Percentiles rank a stretch among this genome's conserved stretches.
Evolutionary conservation across 192 early-diverging fungal genomes (phyloP).

Genomic region (Coemansia umbellata): DNA sequence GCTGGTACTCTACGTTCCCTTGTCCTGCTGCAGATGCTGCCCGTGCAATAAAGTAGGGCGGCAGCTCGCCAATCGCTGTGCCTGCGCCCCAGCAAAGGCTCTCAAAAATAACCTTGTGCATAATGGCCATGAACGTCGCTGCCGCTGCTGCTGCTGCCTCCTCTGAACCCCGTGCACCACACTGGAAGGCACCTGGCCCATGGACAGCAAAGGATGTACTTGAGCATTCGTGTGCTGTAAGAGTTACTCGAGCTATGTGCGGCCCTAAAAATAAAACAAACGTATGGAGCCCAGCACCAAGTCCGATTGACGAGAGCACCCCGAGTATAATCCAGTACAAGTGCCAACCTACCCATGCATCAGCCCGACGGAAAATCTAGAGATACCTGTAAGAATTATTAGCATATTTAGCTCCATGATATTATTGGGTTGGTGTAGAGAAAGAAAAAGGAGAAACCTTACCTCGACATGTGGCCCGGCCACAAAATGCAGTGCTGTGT

Average conservation of each 20-base stretch:
- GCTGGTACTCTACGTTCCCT: slow-evolving; percentile 40
- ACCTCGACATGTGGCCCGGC: slow-evolving; percentile 28
- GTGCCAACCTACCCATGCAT: slow-evolving; percentile 73
- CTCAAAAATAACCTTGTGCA: slow-evolving; percentile 68
- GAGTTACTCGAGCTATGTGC: slow-evolving; percentile 85
- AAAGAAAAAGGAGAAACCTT: too few species aligned
- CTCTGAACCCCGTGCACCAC: slow-evolving; percentile 8
- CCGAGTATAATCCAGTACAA: slow-evolving; percentile 87
- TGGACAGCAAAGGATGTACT: slow-evolving; percentile 67
- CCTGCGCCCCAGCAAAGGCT: slow-evolving; percentile 92
- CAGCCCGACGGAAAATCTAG: slow-evolving; percentile 36
- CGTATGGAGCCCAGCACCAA: slow-evolving; percentile 92
- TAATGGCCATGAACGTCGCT: slow-evolving; percentile 61
- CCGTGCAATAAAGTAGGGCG: slow-evolving; percentile 91
- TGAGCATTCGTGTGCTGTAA: slow-evolving; percentile 79
- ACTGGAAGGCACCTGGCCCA: slow-evolving; percentile 59
- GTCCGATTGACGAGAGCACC: slow-evolving; percentile 83
- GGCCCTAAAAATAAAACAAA: slow-evolving; percentile 94
- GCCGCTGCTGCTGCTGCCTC: slow-evolving; percentile 12
- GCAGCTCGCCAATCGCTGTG: slow-evolving; percentile 89
- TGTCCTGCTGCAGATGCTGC: slow-evolving; percentile 53
- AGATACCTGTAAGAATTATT: not conserved
- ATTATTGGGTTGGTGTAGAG: too few species aligned
- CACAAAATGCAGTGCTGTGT: slow-evolving; percentile 41
- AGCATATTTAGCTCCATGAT: not conserved